Base-by-base conservation (phyloP, 495 filamentous ascomycete genomes). In the Melanomma pulvis-pyrius region DNA sequence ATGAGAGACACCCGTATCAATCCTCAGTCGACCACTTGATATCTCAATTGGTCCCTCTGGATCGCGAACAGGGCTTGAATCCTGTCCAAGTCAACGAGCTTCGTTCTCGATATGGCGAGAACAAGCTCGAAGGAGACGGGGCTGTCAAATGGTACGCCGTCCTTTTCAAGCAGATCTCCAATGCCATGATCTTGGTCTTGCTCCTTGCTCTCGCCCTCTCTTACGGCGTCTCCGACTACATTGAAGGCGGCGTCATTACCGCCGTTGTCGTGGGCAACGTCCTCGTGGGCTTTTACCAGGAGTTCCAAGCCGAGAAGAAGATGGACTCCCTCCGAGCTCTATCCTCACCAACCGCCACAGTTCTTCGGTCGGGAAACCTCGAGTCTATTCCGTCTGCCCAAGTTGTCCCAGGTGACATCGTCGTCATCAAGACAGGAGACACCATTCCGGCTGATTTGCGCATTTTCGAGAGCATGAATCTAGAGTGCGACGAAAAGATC, bases 231-330 rank as follows among this genome's bases (percentile, higher is more conserved):
- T 22, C 49, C 12, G 64, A 71, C 47, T 71, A 67, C 25, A 86
- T 96, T 54, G 91, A 96, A 77, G 92, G 89, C 19, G 88, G 88
- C 36, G 91, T 96, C 26, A 84, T 94, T 25, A 86, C 88, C 4
- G 87, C 84, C 28, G 91, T 96, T 73, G 92, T 96, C 54, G 68
- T 88, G 4, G 79, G 93, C 67, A 96, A 94, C 69, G 87, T 92
- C 34, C 77, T 86, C 52, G 85, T 90, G 22, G 89, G 88, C 4
- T 94, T 93, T 78, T 84, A 83, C 50, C 91, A 94, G 72, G 92
- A 96, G 72, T 92, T 88, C 71, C 82, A 85, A 56, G 92, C 92
- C 21, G 91, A 92, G 72, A 90, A 93, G 79, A 92, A 88, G 63
- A 92, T 94, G 82, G 84, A 92, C 51, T 88, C 89, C 21, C 81